Base-by-base conservation (phyloP, 805 yeast species). In the Candida vaughaniae region DNA sequence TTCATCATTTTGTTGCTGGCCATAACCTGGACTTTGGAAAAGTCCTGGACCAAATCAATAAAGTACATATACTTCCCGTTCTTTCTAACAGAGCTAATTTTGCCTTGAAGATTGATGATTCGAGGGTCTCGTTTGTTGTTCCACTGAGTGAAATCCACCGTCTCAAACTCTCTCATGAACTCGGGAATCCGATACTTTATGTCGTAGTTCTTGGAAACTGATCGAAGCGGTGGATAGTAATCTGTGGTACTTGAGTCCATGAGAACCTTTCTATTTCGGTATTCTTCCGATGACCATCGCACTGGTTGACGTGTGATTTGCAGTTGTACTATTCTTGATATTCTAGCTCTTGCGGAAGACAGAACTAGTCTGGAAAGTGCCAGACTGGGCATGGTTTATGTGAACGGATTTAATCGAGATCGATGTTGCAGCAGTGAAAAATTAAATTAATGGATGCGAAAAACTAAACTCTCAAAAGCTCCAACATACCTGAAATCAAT, bases 21-120 rank as follows among this genome's bases (percentile, higher is more conserved):
- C 48, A 82, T 79, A 0, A 85, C 48, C 54, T 87, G 96, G 2
- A 87, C 58, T 45, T 68, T 69, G 1, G 42, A 33, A 25, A 60
- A 69, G 49, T 85, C 91, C 48, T 84, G 91, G 0, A 65, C 50
- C 2, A 87, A 27, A 53, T 87, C 96, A 16, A 86, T 49, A 49
- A 87, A 87, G 27, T 75, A 59, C 62, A 86, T 71, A 1, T 82
- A 83, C 47, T 75, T 80, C 1, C 95, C 88, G 0, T 89, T 69
- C 35, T 67, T 71, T 25, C 96, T 57, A 0, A 87, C 69, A 15
- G 77, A 64, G 2, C 37, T 39, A 6, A 87, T 69, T 36, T 80
- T 74, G 0, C 95, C 96, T 43, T 77, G 73, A 5, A 59, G 6
- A 14, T 38, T 40, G 7, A 36, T 28, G 6, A 19, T 6, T 6